phyloP scores from a whole-genome alignment of 2,329 filamentous ascomycete genomes.

The Hysterium pulicare region DNA sequence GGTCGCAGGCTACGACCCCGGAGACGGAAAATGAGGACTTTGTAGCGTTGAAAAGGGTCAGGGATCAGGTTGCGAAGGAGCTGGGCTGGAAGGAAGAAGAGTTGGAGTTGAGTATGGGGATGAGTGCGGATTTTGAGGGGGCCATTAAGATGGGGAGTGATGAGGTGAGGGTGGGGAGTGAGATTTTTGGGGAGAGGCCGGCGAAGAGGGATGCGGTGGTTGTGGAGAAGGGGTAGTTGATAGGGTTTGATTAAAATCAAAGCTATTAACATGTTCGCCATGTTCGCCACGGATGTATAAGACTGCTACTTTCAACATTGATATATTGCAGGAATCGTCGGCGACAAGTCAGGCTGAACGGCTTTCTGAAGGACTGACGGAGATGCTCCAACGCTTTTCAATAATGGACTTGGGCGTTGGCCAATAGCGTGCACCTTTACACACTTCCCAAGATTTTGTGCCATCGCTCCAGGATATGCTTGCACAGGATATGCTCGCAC shows the following conservation, averaged over 20 bases:
- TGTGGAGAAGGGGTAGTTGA: constrained; percentile 24
- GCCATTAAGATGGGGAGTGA: constrained; percentile 79
- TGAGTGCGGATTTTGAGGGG: constrained; percentile 94
- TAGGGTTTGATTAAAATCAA: not conserved
- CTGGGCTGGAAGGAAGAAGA: constrained; percentile 54
- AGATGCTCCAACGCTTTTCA: too few relatives aligned
- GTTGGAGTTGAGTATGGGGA: constrained; percentile 94
- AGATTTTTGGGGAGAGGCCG: constrained; percentile 85
- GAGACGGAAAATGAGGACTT: constrained; percentile 95
- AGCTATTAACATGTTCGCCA: too few relatives aligned
- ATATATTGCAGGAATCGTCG: too few relatives aligned
- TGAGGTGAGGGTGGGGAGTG: constrained; percentile 89
- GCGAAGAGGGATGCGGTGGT: constrained; percentile 75
- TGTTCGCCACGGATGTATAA: too few relatives aligned
- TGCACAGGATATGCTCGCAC: not conserved
- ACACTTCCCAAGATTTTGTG: too few relatives aligned
- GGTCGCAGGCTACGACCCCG: constrained; percentile 66
- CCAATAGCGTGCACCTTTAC: too few relatives aligned
- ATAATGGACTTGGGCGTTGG: too few relatives aligned
- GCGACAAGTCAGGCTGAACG: not conserved
- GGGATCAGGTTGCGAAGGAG: constrained; percentile 66
- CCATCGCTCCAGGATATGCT: too few relatives aligned
- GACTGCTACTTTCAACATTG: not conserved
- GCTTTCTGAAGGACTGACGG: too few relatives aligned
- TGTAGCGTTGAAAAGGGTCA: constrained; percentile 61